Conservation (phyloP, 2,329 filamentous ascomycete genomes). For the Juglanconis sp. region DNA sequence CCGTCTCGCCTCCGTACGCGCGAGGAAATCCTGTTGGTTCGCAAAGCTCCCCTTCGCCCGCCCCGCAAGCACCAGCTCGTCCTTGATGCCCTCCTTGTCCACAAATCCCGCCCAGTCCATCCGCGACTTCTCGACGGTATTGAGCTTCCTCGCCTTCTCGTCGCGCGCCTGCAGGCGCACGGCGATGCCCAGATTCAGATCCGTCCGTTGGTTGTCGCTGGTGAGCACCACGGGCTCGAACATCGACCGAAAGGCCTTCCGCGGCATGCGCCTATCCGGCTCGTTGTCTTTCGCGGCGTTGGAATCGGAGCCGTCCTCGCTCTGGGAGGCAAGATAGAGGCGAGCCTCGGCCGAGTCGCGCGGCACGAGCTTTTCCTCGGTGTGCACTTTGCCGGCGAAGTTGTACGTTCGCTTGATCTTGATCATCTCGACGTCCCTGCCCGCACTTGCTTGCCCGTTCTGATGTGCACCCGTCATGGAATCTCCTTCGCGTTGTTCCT, state of each 20-base stretch:
- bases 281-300: conserved; percentile 27
- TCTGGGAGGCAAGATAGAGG: conserved; percentile 55
- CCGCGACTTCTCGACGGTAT: conserved; percentile 68
- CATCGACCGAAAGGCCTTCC: conserved; percentile 56
- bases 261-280: conserved; percentile 42
- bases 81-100: conserved; percentile 67
- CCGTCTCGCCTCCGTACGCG: conserved; percentile 59
- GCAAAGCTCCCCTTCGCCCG: conserved; percentile 63
- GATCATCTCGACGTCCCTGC: conserved; percentile 42
- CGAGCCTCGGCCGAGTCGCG: conserved; percentile 64
- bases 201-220: conserved; percentile 46
- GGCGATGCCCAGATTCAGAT: conserved; percentile 57
- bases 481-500: conserved; percentile 12
- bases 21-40: conserved; percentile 62
- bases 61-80: conserved; percentile 63
- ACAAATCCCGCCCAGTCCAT: conserved; percentile 73
- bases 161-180: conserved; percentile 43
- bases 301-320: conserved; percentile 26
- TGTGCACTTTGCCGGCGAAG: conserved; percentile 70
- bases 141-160: conserved; percentile 59
- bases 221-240: conserved; percentile 54
- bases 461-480: conserved; percentile 13
- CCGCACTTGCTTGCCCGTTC: conserved; percentile 17
- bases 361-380: conserved; percentile 67
- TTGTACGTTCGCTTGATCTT: conserved; percentile 70